phyloP scores from a whole-genome alignment of 805 yeast species.

The Geotrichum ghanense region DNA sequence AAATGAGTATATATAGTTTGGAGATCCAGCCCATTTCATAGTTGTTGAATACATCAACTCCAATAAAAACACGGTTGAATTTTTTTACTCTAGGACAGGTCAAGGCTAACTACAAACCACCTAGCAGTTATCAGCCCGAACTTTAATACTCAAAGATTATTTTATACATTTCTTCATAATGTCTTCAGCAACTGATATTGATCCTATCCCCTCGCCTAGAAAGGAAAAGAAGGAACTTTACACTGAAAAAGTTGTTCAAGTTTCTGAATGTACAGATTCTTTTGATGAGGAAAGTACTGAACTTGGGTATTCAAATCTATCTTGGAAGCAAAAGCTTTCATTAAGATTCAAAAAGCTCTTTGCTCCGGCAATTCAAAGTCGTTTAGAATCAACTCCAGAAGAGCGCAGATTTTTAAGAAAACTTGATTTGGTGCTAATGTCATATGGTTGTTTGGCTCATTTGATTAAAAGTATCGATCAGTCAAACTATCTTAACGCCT shows the following conservation, averaged over 20 bases:
- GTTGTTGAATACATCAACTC: too few relatives aligned
- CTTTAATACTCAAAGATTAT: too few relatives aligned
- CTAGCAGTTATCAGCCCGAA: too few relatives aligned
- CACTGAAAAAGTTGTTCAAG: background rate
- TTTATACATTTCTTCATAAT: too few relatives aligned
- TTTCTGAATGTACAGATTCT: background rate
- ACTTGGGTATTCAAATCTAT: background rate
- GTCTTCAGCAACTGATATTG: background rate
- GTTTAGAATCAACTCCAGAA: background rate
- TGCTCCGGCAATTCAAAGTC: background rate
- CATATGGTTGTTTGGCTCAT: constrained; percentile 41
- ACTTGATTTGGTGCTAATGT: constrained; percentile 38
- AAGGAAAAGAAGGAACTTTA: background rate
- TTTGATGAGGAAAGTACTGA: constrained; percentile 1
- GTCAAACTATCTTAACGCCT: constrained; percentile 51
- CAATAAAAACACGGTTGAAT: too few relatives aligned
- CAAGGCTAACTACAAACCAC: too few relatives aligned
- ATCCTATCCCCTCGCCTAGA: background rate
- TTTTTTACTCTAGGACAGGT: too few relatives aligned
- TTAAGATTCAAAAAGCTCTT: background rate
- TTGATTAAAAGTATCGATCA: constrained; percentile 33
- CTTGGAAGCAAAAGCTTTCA: background rate
- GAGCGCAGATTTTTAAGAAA: constrained; percentile 37
- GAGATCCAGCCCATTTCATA: too few relatives aligned
- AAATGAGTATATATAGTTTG: too few relatives aligned